Percentiles rank a stretch among this genome's conserved stretches.
Conservation (phyloP, 805 yeast genomes). For the Hanseniaspora pseudoguilliermondii region DNA sequence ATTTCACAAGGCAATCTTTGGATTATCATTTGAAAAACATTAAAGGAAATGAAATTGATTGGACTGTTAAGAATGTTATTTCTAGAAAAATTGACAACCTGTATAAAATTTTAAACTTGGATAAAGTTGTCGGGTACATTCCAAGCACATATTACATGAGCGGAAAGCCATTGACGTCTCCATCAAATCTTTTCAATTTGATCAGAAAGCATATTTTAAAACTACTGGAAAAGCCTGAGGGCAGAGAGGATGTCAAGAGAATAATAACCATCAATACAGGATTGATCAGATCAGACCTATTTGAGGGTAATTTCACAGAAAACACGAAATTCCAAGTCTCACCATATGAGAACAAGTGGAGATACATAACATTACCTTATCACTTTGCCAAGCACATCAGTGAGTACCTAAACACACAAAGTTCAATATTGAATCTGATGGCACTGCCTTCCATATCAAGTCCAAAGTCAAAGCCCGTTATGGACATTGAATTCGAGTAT, state of each 20-base stretch:
- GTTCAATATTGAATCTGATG: background rate
- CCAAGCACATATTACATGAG: constrained; percentile 53
- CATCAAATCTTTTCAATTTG: constrained; percentile 45
- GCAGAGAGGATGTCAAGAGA: constrained; percentile 27
- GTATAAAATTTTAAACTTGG: constrained; percentile 41
- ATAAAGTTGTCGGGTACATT: constrained; percentile 51
- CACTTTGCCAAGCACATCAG: constrained; percentile 43
- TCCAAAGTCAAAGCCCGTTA: background rate
- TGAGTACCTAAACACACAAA: constrained; percentile 37
- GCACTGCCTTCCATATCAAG: background rate
- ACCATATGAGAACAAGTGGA: constrained; percentile 78
- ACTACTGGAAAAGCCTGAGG: constrained; percentile 25
- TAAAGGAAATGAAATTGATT: constrained; percentile 13
- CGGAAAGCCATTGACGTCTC: constrained; percentile 50
- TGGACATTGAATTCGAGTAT: background rate
- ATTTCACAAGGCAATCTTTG: constrained; percentile 65
- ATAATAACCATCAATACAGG: constrained; percentile 72
- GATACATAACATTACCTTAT: constrained; percentile 46
- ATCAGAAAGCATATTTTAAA: constrained; percentile 47
- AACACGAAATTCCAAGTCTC: constrained; percentile 74
- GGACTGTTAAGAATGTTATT: constrained; percentile 29
- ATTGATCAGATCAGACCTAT: constrained; percentile 72
- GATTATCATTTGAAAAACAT: constrained; percentile 40
- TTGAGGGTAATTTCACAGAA: constrained; percentile 68
- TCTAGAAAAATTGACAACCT: constrained; percentile 44